Evolutionary conservation across 73 alveolate species (phyloP), one percentile per base, ranked within the genome.

Genomic region (Paramecium primaurelia): DNA sequence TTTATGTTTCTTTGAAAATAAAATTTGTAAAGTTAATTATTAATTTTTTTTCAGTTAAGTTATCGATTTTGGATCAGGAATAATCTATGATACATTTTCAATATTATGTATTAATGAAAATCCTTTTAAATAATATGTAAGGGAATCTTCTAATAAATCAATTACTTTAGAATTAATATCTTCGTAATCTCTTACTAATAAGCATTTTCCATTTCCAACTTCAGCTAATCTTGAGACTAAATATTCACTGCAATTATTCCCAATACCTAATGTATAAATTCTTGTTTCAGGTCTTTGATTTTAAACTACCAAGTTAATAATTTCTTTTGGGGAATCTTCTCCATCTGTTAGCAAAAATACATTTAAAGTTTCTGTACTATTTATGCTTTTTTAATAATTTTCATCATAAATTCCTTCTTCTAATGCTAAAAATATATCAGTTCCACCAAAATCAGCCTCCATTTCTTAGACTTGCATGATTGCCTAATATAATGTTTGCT

Each of bases 321-420:
- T 86, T 44, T 94, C 94, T 32, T 97, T 94, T 80, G 96, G 92
- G 54, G 86, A 45, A 8, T 97, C 99, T 75, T 92, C 98, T 5
- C 99, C 99, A 95, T 98, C 99, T 28, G 99, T 98, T 54, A 98
- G 88, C 37, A 98, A 93, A 92, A 95, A 98, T 8, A 97, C 92
- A 85, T 94, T 88, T 86, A 95, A 95, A 18, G 38, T 59, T 28
- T 47, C 59, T 47, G 1, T 3, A 10, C 2, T 1, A 59, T 2
- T 6, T 28, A 8, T 14, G 6, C 25, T 11, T 20, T 36, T n/a
- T 22, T 22, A 22, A 54, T 89, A 22, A 22, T 22, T 22, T 22
- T 22, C 11, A 18, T 71, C 49, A 47, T 38, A 26, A 47, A 37
- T 18, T 1, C 42, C 38, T 1, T 14, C 2, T 6, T 47, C 68